phyloP scores from a whole-genome alignment of 805 yeast genomes.

The Saturnispora halmiae region DNA sequence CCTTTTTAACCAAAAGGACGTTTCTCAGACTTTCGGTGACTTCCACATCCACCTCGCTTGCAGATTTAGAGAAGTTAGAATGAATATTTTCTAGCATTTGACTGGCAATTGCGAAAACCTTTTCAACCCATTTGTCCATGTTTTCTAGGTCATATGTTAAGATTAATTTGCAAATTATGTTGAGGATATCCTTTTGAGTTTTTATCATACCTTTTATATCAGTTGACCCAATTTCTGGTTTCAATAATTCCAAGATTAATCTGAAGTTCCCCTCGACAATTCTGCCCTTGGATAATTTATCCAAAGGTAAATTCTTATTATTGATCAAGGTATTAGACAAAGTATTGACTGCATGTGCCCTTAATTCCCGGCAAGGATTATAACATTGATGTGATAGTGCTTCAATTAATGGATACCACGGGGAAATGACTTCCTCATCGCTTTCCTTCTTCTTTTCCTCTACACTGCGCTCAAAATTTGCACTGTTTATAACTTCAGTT shows the following conservation, averaged over 20 bases:
- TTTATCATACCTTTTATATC: slow-evolving; percentile 54
- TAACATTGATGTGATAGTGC: slow-evolving; percentile 84
- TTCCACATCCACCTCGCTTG: slow-evolving; percentile 24
- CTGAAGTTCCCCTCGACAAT: slow-evolving; percentile 75
- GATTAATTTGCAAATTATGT: slow-evolving; percentile 51
- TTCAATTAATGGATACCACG: slow-evolving; percentile 57
- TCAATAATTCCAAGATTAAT: slow-evolving; percentile 53
- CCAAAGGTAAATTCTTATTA: slow-evolving; percentile 26
- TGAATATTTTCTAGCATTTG: slow-evolving; percentile 18
- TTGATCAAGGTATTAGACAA: slow-evolving; percentile 46
- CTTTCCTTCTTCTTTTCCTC: slow-evolving; percentile 22
- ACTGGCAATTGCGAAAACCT: slow-evolving; percentile 22
- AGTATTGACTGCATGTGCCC: slow-evolving; percentile 53
- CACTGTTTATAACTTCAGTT: slow-evolving; percentile 28
- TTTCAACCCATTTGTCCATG: slow-evolving; percentile 20
- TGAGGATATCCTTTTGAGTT: slow-evolving; percentile 61
- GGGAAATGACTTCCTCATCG: slow-evolving; percentile 19
- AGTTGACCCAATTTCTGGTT: slow-evolving; percentile 52
- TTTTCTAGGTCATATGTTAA: slow-evolving; percentile 26
- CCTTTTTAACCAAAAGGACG: slow-evolving; percentile 25
- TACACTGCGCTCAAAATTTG: slow-evolving; percentile 25
- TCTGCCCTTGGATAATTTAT: slow-evolving; percentile 35
- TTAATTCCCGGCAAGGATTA: slow-evolving; percentile 75
- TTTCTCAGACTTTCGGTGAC: slow-evolving; percentile 28
- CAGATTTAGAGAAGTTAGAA: slow-evolving; percentile 16